Evolutionary conservation across 148 eudicot genomes (phyloP).

Genomic region (Rhododendron molle): DNA sequence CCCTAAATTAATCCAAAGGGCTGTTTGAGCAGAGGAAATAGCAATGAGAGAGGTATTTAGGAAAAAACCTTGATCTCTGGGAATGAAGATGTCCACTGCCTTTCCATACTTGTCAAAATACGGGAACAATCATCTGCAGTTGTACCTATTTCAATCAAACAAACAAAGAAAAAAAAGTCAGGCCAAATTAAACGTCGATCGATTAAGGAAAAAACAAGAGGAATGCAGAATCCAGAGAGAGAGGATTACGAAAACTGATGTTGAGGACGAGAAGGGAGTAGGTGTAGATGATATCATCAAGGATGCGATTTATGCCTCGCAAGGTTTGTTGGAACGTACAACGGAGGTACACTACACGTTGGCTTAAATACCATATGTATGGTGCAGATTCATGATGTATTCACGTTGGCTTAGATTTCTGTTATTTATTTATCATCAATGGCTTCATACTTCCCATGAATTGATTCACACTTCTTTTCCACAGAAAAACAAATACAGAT

Average conservation of each 20-base stretch:
- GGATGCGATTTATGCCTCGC: too few relatives aligned
- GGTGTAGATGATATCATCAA: background rate
- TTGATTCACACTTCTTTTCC: too few relatives aligned
- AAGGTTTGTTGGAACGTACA: too few relatives aligned
- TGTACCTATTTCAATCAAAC: conserved; percentile 9
- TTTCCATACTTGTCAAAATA: conserved; percentile 22
- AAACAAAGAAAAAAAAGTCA: background rate
- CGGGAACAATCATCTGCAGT: conserved; percentile 20
- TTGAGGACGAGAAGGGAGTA: conserved; percentile 12
- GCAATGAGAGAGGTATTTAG: background rate
- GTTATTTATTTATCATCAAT: too few relatives aligned
- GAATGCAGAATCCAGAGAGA: background rate
- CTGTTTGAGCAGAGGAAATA: background rate
- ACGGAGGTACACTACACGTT: too few relatives aligned
- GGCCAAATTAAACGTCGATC: background rate
- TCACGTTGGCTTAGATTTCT: too few relatives aligned
- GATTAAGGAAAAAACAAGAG: background rate
- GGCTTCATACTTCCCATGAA: too few relatives aligned
- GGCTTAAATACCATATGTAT: too few relatives aligned
- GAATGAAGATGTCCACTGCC: conserved; percentile 22
- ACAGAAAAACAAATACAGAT: too few relatives aligned
- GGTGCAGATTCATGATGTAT: too few relatives aligned
- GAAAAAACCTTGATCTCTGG: conserved; percentile 18
- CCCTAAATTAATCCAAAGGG: too few relatives aligned
- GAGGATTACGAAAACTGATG: conserved; percentile 8